Percentiles rank a stretch among this genome's conserved stretches.
Evolutionary conservation across 2,329 filamentous ascomycete genomes (phyloP).

Genomic region (Alternaria ventricosa): DNA sequence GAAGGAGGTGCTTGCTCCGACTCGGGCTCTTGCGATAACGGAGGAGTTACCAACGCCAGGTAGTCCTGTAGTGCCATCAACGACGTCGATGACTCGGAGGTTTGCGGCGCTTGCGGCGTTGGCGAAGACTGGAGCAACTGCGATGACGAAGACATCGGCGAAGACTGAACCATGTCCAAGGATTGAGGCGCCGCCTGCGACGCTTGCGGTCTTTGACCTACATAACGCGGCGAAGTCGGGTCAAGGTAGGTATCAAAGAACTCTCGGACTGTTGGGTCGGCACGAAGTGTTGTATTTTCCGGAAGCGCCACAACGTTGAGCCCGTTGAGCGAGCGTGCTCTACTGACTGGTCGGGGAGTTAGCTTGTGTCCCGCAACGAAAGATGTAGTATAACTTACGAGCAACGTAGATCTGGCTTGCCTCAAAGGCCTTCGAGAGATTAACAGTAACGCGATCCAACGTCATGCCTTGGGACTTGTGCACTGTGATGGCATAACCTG

Average conservation of each 20-base stretch:
- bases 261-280: slow-evolving; percentile 43
- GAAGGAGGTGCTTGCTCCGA: too few species aligned
- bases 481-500: slow-evolving; percentile 69
- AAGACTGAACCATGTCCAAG: too few species aligned
- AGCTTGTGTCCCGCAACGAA: not conserved
- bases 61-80: too few species aligned
- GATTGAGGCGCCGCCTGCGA: not conserved
- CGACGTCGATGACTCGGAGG: too few species aligned
- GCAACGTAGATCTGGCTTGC: slow-evolving; percentile 69
- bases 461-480: slow-evolving; percentile 68
- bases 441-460: slow-evolving; percentile 63
- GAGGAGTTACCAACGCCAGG: too few species aligned
- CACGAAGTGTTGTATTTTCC: not conserved
- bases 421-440: slow-evolving; percentile 61
- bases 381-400: slow-evolving; percentile 24
- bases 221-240: not conserved
- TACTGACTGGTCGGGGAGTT: slow-evolving; percentile 51
- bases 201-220: not conserved
- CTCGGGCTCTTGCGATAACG: too few species aligned
- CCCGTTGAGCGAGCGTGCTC: slow-evolving; percentile 60
- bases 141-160: not conserved
- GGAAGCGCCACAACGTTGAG: slow-evolving; percentile 48
- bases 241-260: slow-evolving; percentile 26
- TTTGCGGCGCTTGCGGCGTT: too few species aligned
- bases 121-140: not conserved